Percentiles rank a stretch among this genome's conserved stretches.
Evolutionary conservation across 192 early-diverging fungal genomes (phyloP).

Genomic region (Backusella macrospora): DNA sequence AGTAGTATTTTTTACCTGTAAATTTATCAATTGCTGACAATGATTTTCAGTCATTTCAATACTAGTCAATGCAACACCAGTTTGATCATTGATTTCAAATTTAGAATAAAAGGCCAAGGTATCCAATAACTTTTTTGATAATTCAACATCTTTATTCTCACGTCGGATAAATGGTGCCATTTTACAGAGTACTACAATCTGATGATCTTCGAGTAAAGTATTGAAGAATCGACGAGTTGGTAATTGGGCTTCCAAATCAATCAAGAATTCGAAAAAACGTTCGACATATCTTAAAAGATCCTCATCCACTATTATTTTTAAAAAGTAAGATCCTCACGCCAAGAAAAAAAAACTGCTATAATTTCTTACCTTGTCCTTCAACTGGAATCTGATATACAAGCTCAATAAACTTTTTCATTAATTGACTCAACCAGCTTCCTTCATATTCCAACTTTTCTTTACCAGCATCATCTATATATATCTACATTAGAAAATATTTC

Average conservation of each 20-base stretch:
- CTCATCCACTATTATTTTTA: conserved; percentile 24
- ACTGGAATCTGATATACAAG: conserved; percentile 58
- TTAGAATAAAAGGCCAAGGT: conserved; percentile 71
- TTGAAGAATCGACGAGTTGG: conserved; percentile 91
- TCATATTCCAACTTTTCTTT: conserved; percentile 60
- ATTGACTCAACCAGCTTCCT: conserved; percentile 63
- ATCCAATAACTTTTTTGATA: conserved; percentile 69
- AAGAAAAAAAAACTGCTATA: not conserved
- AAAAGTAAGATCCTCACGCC: not conserved
- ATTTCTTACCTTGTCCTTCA: conserved; percentile 44
- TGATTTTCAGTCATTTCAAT: conserved; percentile 65
- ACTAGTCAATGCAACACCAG: conserved; percentile 72
- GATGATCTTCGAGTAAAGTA: conserved; percentile 78
- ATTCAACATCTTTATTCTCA: conserved; percentile 38
- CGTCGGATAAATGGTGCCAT: conserved; percentile 49
- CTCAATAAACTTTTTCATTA: conserved; percentile 68
- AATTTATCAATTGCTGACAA: conserved; percentile 58
- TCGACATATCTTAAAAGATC: conserved; percentile 65
- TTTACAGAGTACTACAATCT: conserved; percentile 60
- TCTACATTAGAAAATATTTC: not conserved
- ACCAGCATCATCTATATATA: conserved; percentile 39
- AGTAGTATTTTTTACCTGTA: no score
- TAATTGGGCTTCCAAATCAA: conserved; percentile 86
- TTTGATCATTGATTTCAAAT: conserved; percentile 84
- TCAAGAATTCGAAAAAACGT: conserved; percentile 82